Evolutionary conservation across 2,329 filamentous ascomycete genomes (phyloP), one percentile per base, ranked within the genome.

Genomic region (Zopfia rhizophila): DNA sequence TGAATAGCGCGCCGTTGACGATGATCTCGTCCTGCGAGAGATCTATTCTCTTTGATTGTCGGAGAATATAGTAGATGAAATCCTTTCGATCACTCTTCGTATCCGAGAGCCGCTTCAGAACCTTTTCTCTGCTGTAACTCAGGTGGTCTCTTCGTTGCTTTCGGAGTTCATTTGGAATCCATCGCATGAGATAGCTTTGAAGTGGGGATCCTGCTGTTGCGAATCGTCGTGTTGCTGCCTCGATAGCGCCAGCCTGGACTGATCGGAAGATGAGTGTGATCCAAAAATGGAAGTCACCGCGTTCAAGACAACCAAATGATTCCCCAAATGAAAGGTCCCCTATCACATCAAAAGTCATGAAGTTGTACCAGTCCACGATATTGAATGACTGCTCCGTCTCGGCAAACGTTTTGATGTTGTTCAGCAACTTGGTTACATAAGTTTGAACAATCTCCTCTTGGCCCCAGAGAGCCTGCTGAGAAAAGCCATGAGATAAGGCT

Each of bases 391-490:
- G 24, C 11, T 58, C 35, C 17, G 56, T 47, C 18, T 53, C 31
- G 13, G 44, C 42, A 19, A 66, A 53, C 49, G 57, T 63, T 48
- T 50, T 57, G 4, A 77, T 44, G 17, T 63, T 63, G 1, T 51
- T 16, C 14, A 75, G 55, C 5, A 76, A 56, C n/a, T 72, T 55
- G 19, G 67, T 61, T 10, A 72, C 62, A 43, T 75, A 72, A 1
- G 36, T 23, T 27, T 67, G 53, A 36, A 77, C 47, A 50, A 69
- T 52, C 7, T 48, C 35, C 38, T 69, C 61, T 38, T 73, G 70
- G 25, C 59, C 55, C 24, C 60, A 58, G 5, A 73, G 42, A 0
- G 67, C 68, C 36, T 63, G 58, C 19, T 68, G 56, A 3, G 60
- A 64, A 51, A 73, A 72, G 3, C 61, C 64, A 38, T 70, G 56